Evolutionary conservation across 805 yeast genomes (phyloP), one percentile per base, ranked within the genome.

Genomic region (Debaryomyces maramus): DNA sequence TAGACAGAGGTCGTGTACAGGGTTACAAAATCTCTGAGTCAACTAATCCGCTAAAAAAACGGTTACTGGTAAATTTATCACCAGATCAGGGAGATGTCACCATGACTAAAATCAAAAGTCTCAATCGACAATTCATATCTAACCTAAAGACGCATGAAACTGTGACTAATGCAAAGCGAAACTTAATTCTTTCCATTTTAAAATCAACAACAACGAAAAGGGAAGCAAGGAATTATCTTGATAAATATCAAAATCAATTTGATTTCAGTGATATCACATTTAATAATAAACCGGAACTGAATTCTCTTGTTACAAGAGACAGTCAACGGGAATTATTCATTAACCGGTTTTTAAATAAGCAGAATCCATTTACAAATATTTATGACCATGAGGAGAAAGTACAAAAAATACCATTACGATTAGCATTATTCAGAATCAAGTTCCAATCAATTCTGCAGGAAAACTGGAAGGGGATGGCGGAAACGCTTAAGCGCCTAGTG

Each of bases 141-240:
- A 70, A 70, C 45, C 43, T 68, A 32, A 61, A 60, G 38, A 50
- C 60, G 2, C 65, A 65, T 36, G 46, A 56, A 35, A 19, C 45
- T 14, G 46, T 46, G n/a, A 72, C 77, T 6, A 64, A 70, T 33
- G 75, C 78, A 14, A 81, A 80, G 48, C 72, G 80, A 48, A 87
- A 86, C 39, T 66, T 91, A 36, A 83, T 91, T n/a, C 66, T 88
- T 13, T 82, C 97, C 1, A 89, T 91, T 17, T 70, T 91, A 42
- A 83, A 83, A 53, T 83, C 96, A 1, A 87, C 97, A 3, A 95
- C 97, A 5, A 91, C 98, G 1, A 90, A 88, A 58, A 72, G 99
- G 44, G 98, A 91, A 56, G 96, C 96, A 4, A 75, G 79, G 46
- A 85, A 83, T 47, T 91, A 90, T 56, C 64, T 91, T 34, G 69